Evolutionary conservation across 176 grass and related monocot species (phyloP).

Genomic region (Triticum turgidum): DNA sequence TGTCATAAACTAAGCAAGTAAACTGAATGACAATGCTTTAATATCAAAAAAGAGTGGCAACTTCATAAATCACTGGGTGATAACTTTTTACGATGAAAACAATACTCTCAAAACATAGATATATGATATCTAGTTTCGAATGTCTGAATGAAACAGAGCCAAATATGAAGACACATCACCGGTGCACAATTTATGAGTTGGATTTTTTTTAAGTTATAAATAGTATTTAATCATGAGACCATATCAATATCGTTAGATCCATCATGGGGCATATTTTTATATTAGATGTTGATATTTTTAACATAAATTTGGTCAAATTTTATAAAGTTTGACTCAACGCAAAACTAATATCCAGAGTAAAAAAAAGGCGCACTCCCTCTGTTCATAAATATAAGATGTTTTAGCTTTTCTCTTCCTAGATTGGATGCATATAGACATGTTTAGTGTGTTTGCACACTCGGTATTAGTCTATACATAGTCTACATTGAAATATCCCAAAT

Average conservation of each 20-base stretch:
- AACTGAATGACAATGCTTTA: neutral
- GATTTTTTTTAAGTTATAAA: no score
- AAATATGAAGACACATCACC: neutral
- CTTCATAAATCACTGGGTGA: neutral
- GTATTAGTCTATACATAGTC: no score
- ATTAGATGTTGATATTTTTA: neutral
- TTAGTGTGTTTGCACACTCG: no score
- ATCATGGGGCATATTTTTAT: neutral
- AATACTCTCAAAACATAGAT: neutral
- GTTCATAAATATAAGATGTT: no score
- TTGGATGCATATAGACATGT: no score
- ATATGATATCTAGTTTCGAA: neutral
- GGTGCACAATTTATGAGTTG: neutral
- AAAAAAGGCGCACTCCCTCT: no score
- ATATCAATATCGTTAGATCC: neutral
- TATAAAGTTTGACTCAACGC: no score
- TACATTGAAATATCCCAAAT: no score
- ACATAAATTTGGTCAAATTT: no score
- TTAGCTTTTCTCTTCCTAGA: rapidly evolving
- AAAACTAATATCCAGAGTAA: no score
- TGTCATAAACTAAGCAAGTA: neutral
- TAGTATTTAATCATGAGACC: neutral
- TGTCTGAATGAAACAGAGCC: neutral
- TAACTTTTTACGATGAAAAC: neutral
- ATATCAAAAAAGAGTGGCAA: neutral